Percentiles rank a stretch among this genome's conserved stretches.
phyloP scores from a whole-genome alignment of 768 basidiomycete species.

The Lactarius indigo region DNA sequence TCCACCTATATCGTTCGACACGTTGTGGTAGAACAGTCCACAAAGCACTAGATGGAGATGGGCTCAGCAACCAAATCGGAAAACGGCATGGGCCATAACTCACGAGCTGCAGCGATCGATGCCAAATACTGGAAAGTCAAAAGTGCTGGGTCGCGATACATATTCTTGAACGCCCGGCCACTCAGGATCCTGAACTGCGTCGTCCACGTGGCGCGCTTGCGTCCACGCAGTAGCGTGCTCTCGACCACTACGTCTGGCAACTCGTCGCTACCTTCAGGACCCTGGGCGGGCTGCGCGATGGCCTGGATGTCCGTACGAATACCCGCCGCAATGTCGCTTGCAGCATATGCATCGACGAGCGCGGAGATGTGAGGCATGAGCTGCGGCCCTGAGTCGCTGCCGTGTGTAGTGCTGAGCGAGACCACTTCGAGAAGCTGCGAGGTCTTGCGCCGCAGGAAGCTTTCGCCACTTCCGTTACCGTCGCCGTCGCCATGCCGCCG shows the following conservation, averaged over 20 bases:
- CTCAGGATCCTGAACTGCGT: constrained; percentile 95
- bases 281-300: constrained; percentile 33
- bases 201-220: constrained; percentile 78
- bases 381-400: constrained; percentile 31
- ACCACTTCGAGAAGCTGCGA: constrained; percentile 68
- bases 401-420: constrained; percentile 33
- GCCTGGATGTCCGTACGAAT: constrained; percentile 62
- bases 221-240: constrained; percentile 61
- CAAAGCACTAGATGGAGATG: constrained; percentile 60
- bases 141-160: constrained; percentile 92
- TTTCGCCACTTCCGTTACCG: constrained; percentile 36
- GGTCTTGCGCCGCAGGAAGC: constrained; percentile 65
- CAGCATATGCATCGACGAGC: constrained; percentile 70
- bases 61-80: constrained; percentile 12
- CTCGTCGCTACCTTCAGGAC: constrained; percentile 37
- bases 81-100: constrained; percentile 33
- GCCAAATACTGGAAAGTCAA: constrained; percentile 88
- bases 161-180: constrained; percentile 95
- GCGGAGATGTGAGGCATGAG: constrained; percentile 58
- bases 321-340: constrained; percentile 59
- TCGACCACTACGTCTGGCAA: constrained; percentile 68
- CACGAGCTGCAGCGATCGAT: constrained; percentile 78
- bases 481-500: constrained; percentile 42
- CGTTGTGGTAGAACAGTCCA: constrained; percentile 88
- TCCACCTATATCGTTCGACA: constrained; percentile 91